Evolutionary conservation across 139 green algal species (phyloP).

Genomic region (Coelastrella sp.): DNA sequence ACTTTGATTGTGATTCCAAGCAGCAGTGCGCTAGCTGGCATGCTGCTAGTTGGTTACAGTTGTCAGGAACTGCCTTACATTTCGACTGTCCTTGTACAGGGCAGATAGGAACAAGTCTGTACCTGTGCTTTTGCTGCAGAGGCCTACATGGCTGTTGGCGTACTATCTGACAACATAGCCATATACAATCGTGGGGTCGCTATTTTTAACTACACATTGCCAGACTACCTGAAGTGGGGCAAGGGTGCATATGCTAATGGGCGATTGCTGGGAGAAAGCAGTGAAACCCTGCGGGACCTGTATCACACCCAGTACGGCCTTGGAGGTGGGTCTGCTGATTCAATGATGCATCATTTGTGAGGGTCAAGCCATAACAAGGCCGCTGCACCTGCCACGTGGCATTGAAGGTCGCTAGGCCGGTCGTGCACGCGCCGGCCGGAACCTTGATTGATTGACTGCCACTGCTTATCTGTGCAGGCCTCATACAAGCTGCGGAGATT

Average conservation of each 20-base stretch:
- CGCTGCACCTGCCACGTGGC: too few species aligned
- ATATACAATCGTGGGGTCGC: background rate
- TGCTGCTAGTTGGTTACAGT: too few species aligned
- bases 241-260: background rate
- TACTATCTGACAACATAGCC: background rate
- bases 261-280: constrained; percentile 8
- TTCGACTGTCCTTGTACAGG: too few species aligned
- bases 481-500: constrained; percentile 45
- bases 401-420: too few species aligned
- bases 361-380: too few species aligned
- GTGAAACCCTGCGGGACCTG: constrained; percentile 40
- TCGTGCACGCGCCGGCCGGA: too few species aligned
- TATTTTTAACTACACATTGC: background rate
- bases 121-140: background rate
- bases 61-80: too few species aligned
- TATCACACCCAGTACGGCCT: constrained; percentile 33
- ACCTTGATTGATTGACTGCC: too few species aligned
- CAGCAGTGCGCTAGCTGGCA: too few species aligned
- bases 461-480: background rate
- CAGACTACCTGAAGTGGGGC: constrained; percentile 19
- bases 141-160: constrained; percentile 1
- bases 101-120: too few species aligned
- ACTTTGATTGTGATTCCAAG: too few species aligned
- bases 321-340: background rate
- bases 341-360: too few species aligned